Evolutionary conservation across 1,284 basidiomycete species (phyloP).

Genomic region (Cutaneotrichosporon arboriforme): DNA sequence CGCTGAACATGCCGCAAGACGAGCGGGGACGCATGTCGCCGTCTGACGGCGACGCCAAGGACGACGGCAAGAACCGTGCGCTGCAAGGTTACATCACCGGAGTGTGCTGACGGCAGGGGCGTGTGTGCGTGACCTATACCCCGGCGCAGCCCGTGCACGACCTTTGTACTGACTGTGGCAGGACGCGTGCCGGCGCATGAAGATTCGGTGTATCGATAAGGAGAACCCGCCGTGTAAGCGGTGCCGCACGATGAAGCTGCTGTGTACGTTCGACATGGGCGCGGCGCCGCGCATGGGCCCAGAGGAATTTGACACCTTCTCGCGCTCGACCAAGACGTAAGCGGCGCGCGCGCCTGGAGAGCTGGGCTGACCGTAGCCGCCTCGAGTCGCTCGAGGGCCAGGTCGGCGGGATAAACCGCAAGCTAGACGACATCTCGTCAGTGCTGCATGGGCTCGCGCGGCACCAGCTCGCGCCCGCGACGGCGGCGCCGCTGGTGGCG

Average conservation of each 20-base stretch:
- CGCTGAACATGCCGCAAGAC: no score
- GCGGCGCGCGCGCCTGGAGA: not conserved
- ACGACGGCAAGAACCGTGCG: not conserved
- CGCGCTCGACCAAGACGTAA: not conserved
- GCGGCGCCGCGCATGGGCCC: conserved; percentile 1
- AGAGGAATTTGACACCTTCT: conserved; percentile 7
- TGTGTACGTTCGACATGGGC: conserved; percentile 17
- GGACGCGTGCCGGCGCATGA: conserved; percentile 25
- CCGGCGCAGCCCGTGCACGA: no score
- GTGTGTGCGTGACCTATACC: not conserved
- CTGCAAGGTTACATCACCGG: not conserved
- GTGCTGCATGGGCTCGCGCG: not conserved
- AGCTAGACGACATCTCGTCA: conserved; percentile 6
- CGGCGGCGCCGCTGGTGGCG: no score
- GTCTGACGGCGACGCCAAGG: conserved; percentile 1
- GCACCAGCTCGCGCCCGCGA: not conserved
- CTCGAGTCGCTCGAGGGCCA: conserved; percentile 12
- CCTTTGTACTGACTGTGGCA: no score
- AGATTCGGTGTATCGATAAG: conserved; percentile 24
- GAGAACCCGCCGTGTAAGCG: conserved; percentile 26
- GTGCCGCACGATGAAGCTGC: conserved; percentile 18
- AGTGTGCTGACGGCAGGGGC: conserved; percentile 1
- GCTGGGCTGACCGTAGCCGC: not conserved
- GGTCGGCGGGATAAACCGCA: conserved; percentile 8
- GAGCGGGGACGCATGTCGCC: no score